Percentiles rank a stretch among this genome's conserved stretches.
These are phyloP conservation scores for Pseudocercospora cruenta DNA, from an alignment of 2,329 filamentous ascomycete genomes.

Conservation along the genomic window DNA sequence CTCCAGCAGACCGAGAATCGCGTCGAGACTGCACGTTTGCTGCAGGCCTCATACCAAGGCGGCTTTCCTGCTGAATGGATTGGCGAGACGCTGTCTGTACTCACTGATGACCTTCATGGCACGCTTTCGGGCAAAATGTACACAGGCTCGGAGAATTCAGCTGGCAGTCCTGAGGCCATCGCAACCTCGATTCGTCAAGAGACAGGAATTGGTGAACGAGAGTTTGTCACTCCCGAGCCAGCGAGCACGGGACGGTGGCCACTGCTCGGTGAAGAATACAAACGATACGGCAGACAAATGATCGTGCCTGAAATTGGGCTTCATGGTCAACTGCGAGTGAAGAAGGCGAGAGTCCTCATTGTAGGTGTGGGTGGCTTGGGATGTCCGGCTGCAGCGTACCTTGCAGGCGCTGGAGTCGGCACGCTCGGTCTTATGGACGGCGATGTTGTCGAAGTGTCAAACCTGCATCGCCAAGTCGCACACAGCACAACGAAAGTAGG, in stretches of 20 bases:
- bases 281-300: conserved; percentile 86
- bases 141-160: conserved; percentile 17
- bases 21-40: conserved; percentile 33
- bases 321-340: conserved; percentile 75
- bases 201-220: conserved; percentile 19
- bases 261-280: conserved; percentile 72
- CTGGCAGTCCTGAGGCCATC: conserved; percentile 22
- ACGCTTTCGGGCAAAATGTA: conserved; percentile 7
- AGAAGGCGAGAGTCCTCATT: conserved; percentile 71
- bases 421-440: conserved; percentile 83
- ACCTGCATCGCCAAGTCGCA: conserved; percentile 88
- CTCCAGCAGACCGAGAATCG: conserved; percentile 47
- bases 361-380: conserved; percentile 88
- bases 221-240: conserved; percentile 22
- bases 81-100: conserved; percentile 45
- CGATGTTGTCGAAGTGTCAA: conserved; percentile 84
- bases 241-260: conserved; percentile 60
- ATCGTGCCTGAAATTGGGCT: conserved; percentile 83
- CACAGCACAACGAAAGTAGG: conserved; percentile 74
- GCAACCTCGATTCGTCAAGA: conserved; percentile 30
- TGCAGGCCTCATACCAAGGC: conserved; percentile 38
- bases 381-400: conserved; percentile 89
- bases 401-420: conserved; percentile 86
- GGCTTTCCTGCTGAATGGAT: conserved; percentile 49
- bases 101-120: conserved; percentile 30